phyloP scores from a whole-genome alignment of 2,329 filamentous ascomycete genomes.

The Scedosporium aurantiacum region DNA sequence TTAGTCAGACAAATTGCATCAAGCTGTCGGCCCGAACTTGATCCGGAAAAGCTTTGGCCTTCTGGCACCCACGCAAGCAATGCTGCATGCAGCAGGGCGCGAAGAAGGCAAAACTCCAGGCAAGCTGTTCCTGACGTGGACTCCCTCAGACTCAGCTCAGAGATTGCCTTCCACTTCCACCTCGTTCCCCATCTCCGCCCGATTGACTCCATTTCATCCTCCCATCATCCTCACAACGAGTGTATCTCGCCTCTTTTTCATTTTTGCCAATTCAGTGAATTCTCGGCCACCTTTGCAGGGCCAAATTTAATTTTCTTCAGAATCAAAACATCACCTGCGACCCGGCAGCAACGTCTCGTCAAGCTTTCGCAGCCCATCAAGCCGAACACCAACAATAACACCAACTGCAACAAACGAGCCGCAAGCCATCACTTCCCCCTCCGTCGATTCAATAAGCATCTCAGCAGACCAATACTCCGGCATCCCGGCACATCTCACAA shows the following conservation, averaged over 20 bases:
- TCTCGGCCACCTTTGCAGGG: not conserved
- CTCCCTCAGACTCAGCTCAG: conserved; percentile 4
- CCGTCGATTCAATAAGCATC: not conserved
- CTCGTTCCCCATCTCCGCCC: not conserved
- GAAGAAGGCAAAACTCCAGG: conserved; percentile 15
- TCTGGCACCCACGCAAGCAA: not conserved
- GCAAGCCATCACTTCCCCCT: too few relatives aligned
- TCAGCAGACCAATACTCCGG: not conserved
- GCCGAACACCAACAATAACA: too few relatives aligned
- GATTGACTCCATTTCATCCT: conserved; percentile 4
- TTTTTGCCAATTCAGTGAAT: conserved; percentile 7
- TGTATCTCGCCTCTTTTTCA: not conserved
- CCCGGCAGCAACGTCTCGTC: too few relatives aligned
- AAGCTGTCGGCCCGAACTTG: not conserved
- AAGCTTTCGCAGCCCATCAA: too few relatives aligned
- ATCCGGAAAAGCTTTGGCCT: conserved; percentile 4
- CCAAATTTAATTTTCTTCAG: not conserved
- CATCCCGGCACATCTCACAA: conserved; percentile 23
- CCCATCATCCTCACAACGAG: not conserved
- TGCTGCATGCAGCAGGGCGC: not conserved
- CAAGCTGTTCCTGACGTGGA: conserved; percentile 34
- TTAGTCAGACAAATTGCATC: too few relatives aligned
- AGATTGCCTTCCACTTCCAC: not conserved
- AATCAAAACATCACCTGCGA: too few relatives aligned
- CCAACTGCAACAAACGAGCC: too few relatives aligned